phyloP scores from a whole-genome alignment of 2,329 filamentous ascomycete genomes.

The Botrytis elliptica region DNA sequence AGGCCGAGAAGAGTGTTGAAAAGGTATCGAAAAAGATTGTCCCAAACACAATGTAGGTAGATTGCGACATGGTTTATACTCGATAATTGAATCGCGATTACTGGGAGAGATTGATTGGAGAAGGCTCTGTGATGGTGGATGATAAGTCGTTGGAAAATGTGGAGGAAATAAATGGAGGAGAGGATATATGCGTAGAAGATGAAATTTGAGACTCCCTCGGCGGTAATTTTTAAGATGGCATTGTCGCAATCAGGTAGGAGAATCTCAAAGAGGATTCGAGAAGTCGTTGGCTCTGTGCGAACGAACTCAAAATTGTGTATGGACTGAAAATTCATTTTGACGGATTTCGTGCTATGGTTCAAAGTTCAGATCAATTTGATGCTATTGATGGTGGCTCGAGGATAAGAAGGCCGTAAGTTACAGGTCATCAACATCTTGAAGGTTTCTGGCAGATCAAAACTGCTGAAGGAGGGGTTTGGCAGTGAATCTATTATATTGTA shows the following conservation, averaged over 20 bases:
- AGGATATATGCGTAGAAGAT: background rate
- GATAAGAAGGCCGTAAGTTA: background rate
- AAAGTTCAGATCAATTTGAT: background rate
- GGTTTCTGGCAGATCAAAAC: background rate
- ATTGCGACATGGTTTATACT: background rate
- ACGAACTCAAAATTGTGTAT: background rate
- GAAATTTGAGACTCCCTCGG: background rate
- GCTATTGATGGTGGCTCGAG: background rate
- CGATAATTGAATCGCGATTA: background rate
- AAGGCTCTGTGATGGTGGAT: background rate
- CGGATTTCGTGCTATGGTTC: background rate
- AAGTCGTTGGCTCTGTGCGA: background rate
- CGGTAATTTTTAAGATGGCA: background rate
- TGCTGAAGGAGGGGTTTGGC: background rate
- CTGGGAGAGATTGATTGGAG: background rate
- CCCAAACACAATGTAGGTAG: background rate
- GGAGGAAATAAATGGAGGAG: background rate
- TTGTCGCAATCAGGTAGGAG: background rate
- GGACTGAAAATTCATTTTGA: background rate
- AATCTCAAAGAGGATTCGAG: background rate
- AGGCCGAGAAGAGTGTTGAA: background rate
- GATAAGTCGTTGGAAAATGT: background rate
- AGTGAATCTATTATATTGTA: background rate
- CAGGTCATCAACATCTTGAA: background rate
- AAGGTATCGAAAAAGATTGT: background rate